Evolutionary conservation across 2,329 filamentous ascomycete genomes (phyloP), one percentile per base, ranked within the genome.

Genomic region (Claviceps cyperi): DNA sequence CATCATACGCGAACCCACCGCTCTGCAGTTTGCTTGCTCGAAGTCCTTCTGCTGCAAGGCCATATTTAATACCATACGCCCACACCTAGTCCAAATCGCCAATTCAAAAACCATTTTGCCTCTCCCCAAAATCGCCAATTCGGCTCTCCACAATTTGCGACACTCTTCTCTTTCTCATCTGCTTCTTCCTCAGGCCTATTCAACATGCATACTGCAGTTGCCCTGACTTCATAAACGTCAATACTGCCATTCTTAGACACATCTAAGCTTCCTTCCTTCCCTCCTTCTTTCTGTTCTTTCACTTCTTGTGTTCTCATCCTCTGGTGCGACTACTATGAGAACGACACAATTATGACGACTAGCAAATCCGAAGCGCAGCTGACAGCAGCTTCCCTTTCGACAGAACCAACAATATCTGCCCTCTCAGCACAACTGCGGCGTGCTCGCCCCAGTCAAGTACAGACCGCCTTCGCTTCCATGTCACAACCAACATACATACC

Each of bases 401-500:
- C 58, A 52, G 56, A 68, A 56, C 60, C 64, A 57, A 61, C 62
- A 59, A 72, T 75, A 69, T 62, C 69, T 55, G 63, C 67, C 50
- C 66, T 71, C 50, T 60, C 68, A 40, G 57, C 63, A 46, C 65
- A 67, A 50, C 56, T 66, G 49, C 66, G 69, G 56, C 68, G 67
- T 51, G 60, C 66, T 51, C 69, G 72, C 60, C 72, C 73, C 46
- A 65, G 66, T 56, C 67, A 69, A 53, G 69, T 76, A 50, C 73
- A 75, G 57, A 75, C 74, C 50, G 66, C 64, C 54, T 62, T 73
- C 46, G 60, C 63, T 45, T 55, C 64, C 36, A 45, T 21, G 5
- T 50, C 51, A n/a, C 51, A 51, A 40, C 41, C 52, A 28, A 28
- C 36, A 24, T 46, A 48, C 35, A 60, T 74, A 40, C 73, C 76